Conservation (phyloP, 257 asterid species). For the Solanum neorickii region DNA sequence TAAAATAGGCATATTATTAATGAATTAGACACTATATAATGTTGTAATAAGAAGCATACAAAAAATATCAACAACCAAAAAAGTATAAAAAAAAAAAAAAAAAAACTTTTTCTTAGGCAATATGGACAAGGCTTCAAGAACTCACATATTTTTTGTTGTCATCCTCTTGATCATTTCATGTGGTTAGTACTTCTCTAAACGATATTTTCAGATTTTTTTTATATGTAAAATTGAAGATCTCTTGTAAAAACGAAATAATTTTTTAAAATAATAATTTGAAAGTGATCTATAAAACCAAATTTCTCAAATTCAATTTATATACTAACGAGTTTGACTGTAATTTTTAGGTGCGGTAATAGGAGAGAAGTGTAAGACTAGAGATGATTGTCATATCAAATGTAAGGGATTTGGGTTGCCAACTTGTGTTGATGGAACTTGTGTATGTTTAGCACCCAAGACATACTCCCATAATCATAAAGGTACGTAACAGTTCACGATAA, state of each 20-base stretch:
- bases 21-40: neutral
- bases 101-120: neutral
- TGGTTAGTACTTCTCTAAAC: neutral
- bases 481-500: neutral
- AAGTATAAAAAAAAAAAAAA: neutral
- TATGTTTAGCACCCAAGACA: neutral
- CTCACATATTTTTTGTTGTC: neutral
- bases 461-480: neutral
- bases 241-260: neutral
- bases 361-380: neutral
- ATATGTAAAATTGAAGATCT: neutral
- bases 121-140: neutral
- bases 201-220: accelerated
- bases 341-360: neutral
- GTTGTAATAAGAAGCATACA: neutral
- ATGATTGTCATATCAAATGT: neutral
- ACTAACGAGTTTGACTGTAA: neutral
- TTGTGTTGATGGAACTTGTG: neutral
- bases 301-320: neutral
- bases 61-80: neutral
- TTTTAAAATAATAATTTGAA: neutral
- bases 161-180: neutral
- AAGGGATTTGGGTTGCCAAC: neutral
- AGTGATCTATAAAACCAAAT: neutral
- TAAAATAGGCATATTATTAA: neutral